Percentiles rank a stretch among this genome's conserved stretches.
These are phyloP conservation scores for Malus hybrid DNA, from an alignment of 331 rosid species.

Conservation along the genomic window DNA sequence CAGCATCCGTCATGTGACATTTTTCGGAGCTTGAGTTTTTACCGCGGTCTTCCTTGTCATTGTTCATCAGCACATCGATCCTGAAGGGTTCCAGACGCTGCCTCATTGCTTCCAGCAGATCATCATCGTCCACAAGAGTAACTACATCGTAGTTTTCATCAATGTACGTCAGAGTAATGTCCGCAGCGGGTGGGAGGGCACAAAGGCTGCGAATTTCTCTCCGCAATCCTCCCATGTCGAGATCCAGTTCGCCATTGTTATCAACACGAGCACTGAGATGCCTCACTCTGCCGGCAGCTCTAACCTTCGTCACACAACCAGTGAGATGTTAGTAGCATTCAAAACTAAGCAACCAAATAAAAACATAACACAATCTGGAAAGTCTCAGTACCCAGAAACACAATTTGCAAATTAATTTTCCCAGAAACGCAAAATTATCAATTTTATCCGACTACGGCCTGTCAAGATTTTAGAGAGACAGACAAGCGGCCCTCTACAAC, in stretches of 20 bases:
- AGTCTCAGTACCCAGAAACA: not conserved
- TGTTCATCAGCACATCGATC: constrained; percentile 51
- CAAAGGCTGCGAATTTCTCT: constrained; percentile 42
- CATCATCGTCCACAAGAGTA: constrained; percentile 68
- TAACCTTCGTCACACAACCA: not conserved
- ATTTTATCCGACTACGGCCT: no score
- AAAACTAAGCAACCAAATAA: not conserved
- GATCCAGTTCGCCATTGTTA: constrained; percentile 41
- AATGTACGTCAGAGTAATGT: constrained; percentile 46
- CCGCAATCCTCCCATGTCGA: constrained; percentile 54
- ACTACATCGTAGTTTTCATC: constrained; percentile 89
- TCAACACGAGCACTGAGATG: constrained; percentile 48
- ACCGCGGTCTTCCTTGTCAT: constrained; percentile 5
- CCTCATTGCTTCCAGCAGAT: constrained; percentile 63
- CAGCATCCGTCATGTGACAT: constrained; percentile 13
- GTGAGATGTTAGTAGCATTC: not conserved
- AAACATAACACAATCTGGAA: not conserved
- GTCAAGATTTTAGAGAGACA: no score
- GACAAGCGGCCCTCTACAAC: no score
- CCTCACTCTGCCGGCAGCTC: constrained; percentile 49
- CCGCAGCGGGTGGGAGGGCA: constrained; percentile 40
- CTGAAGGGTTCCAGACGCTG: constrained; percentile 60
- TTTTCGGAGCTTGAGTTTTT: constrained; percentile 11
- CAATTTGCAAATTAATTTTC: not conserved
- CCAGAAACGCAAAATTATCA: not conserved